Percentiles rank a stretch among this genome's conserved stretches.
These are phyloP conservation scores for Penicillium macrosclerotiorum DNA, from an alignment of 495 filamentous ascomycete genomes.

Conservation along the genomic window DNA sequence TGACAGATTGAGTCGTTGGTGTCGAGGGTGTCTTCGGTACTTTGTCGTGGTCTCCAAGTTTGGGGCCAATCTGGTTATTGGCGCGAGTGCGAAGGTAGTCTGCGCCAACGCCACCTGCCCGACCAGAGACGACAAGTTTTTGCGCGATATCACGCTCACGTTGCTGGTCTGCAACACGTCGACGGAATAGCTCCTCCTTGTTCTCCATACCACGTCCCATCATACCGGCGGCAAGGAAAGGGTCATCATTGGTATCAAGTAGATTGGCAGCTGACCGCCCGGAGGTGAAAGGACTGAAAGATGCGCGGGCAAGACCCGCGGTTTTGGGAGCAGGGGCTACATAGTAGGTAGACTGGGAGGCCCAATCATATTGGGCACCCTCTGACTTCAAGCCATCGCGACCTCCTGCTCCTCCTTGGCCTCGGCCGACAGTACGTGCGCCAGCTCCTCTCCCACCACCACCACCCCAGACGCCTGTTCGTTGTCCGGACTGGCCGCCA, in stretches of 20 bases:
- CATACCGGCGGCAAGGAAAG: conserved; percentile 48
- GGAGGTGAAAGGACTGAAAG: conserved; percentile 19
- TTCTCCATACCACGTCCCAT: conserved; percentile 46
- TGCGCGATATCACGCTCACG: conserved; percentile 79
- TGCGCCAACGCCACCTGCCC: conserved; percentile 65
- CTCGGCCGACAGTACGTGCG: too few species aligned
- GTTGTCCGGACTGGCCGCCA: conserved; percentile 41
- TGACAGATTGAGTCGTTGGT: conserved; percentile 9
- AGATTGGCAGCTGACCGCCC: conserved; percentile 58
- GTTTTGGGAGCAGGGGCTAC: conserved; percentile 45
- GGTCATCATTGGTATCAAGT: conserved; percentile 65
- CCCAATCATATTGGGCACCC: conserved; percentile 57
- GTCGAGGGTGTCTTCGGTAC: conserved; percentile 4
- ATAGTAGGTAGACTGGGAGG: conserved; percentile 57
- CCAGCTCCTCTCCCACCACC: conserved; percentile 35
- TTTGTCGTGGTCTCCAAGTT: conserved; percentile 8
- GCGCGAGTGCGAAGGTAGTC: conserved; percentile 68
- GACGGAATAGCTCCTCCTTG: conserved; percentile 66
- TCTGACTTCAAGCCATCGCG: conserved; percentile 43
- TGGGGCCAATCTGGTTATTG: conserved; percentile 18
- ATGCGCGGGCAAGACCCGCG: conserved; percentile 14
- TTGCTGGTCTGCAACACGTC: conserved; percentile 67
- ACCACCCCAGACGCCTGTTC: conserved; percentile 46
- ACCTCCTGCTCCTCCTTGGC: too few species aligned
- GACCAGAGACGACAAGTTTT: conserved; percentile 57